Percentiles rank a stretch among this genome's conserved stretches.
phyloP scores from a whole-genome alignment of 352 stramenopile genomes.

The Globisporangium recalcitrans region DNA sequence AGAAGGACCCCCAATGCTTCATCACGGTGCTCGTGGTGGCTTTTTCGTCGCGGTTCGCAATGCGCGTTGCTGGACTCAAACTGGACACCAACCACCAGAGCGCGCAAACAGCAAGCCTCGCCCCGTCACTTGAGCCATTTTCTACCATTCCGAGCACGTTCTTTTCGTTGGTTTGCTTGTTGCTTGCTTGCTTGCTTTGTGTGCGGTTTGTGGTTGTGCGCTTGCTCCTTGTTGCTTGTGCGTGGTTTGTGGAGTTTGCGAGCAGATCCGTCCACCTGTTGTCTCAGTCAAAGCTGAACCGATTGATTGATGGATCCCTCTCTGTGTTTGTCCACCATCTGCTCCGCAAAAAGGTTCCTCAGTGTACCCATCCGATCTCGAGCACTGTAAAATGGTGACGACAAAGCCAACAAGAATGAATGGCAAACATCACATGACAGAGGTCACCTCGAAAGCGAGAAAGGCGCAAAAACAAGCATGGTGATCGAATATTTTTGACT shows the following conservation, averaged over 20 bases:
- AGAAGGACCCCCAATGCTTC: not conserved
- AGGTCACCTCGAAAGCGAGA: not conserved
- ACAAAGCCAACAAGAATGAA: not conserved
- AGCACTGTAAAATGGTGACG: not conserved
- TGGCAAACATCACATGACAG: not conserved
- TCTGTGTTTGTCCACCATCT: not conserved
- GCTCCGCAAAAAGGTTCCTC: not conserved
- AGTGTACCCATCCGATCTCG: not conserved
- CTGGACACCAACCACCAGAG: not conserved
- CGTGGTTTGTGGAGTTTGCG: not conserved
- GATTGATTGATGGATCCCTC: constrained; percentile 4
- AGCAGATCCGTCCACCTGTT: not conserved
- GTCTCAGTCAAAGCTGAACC: constrained; percentile 4
- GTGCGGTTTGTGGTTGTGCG: not conserved
- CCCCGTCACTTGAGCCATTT: not conserved
- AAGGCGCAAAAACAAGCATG: not conserved
- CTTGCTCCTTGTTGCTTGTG: not conserved
- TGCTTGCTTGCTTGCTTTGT: not conserved
- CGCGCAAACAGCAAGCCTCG: not conserved
- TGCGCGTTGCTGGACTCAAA: not conserved
- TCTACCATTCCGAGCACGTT: not conserved
- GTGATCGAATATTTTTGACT: too few species aligned
- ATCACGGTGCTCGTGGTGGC: not conserved
- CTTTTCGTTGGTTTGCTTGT: not conserved
- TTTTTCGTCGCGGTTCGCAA: not conserved